Conservation (phyloP, 2,329 filamentous ascomycete species). For the Capronia americana region DNA sequence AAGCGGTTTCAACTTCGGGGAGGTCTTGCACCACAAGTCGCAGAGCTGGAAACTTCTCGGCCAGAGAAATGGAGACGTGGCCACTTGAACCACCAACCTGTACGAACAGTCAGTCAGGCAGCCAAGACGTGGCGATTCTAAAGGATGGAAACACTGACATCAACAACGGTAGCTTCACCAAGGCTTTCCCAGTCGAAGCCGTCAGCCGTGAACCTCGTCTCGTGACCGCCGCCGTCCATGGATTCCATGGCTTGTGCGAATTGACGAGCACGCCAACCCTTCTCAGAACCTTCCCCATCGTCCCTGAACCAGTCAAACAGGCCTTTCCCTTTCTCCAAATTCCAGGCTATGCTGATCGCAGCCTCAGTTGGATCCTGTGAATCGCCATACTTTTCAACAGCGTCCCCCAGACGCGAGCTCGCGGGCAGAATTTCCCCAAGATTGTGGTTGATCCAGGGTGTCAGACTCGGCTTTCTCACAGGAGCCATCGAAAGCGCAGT, state of each 20-base stretch:
- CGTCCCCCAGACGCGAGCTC: slow-evolving; percentile 36
- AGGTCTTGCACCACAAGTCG: slow-evolving; percentile 31
- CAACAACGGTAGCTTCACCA: slow-evolving; percentile 59
- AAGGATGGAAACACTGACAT: slow-evolving; percentile 42
- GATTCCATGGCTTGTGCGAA: slow-evolving; percentile 64
- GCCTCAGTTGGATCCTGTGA: slow-evolving; percentile 34
- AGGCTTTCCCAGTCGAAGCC: slow-evolving; percentile 62
- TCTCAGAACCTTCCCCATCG: slow-evolving; percentile 47
- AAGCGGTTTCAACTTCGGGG: slow-evolving; percentile 22
- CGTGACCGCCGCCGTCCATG: slow-evolving; percentile 59
- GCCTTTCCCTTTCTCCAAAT: slow-evolving; percentile 24
- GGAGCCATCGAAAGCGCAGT: slow-evolving; percentile 61
- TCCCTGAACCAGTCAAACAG: slow-evolving; percentile 45
- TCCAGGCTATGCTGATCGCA: slow-evolving; percentile 41
- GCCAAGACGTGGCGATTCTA: background rate
- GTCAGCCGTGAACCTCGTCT: slow-evolving; percentile 60
- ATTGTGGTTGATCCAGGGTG: slow-evolving; percentile 64
- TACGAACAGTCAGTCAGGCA: background rate
- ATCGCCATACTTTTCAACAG: slow-evolving; percentile 35
- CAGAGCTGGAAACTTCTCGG: slow-evolving; percentile 24
- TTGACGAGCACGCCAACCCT: slow-evolving; percentile 15
- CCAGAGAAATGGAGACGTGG: slow-evolving; percentile 25
- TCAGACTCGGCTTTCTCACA: slow-evolving; percentile 32
- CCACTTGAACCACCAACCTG: slow-evolving; percentile 32
- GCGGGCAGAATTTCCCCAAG: slow-evolving; percentile 33